These are phyloP conservation scores for Aspergillus proliferans DNA, from an alignment of 2,329 filamentous ascomycete species.

Conservation along the genomic window DNA sequence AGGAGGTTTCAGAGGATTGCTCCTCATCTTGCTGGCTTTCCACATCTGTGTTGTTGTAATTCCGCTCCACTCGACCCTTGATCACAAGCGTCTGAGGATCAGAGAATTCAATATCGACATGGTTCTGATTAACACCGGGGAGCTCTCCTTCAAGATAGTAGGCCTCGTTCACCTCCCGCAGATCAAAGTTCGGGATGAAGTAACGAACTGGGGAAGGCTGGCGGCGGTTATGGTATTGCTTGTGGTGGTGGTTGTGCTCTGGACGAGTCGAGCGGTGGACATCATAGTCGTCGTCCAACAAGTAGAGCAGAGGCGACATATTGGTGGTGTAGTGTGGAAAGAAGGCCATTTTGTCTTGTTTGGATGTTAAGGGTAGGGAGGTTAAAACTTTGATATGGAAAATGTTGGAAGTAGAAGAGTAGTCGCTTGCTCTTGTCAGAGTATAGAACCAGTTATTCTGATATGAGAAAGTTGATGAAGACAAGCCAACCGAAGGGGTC, in stretches of 20 bases:
- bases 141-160: constrained; percentile 43
- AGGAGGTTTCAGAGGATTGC: constrained; percentile 14
- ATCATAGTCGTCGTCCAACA: constrained; percentile 37
- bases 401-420: background rate
- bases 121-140: constrained; percentile 37
- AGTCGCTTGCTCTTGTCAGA: background rate
- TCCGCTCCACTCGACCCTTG: constrained; percentile 34
- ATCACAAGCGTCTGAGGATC: constrained; percentile 41
- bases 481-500: constrained; percentile 3
- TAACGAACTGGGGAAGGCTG: constrained; percentile 14
- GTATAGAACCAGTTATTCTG: background rate
- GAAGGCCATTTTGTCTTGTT: constrained; percentile 31
- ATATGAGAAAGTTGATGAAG: background rate
- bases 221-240: background rate
- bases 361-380: constrained; percentile 4
- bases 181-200: constrained; percentile 40
- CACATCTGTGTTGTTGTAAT: constrained; percentile 16
- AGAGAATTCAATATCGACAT: constrained; percentile 43
- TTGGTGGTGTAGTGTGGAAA: constrained; percentile 31
- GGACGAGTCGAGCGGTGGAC: constrained; percentile 22
- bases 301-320: constrained; percentile 37
- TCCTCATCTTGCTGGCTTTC: constrained; percentile 11
- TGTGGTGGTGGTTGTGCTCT: constrained; percentile 6
- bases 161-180: constrained; percentile 34
- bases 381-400: background rate